phyloP scores from a whole-genome alignment of 2,329 filamentous ascomycete genomes.

The Trichoderma pleuroti region DNA sequence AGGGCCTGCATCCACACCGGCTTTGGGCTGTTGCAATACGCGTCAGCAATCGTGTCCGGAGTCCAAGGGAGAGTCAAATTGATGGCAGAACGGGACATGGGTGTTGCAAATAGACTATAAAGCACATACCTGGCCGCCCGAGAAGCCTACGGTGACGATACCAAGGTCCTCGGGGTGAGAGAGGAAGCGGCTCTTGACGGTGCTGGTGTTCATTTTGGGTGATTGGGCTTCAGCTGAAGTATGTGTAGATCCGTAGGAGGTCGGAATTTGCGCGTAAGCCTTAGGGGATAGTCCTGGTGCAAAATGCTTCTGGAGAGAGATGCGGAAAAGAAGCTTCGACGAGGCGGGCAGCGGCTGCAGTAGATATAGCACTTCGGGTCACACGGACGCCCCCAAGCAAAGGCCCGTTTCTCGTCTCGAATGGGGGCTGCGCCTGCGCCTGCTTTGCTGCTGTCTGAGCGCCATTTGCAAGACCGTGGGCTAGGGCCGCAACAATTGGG shows the following conservation, averaged over 20 bases:
- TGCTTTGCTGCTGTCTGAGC: slow-evolving; percentile 13
- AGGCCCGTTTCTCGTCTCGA: not conserved
- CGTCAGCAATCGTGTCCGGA: not conserved
- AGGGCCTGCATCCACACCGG: slow-evolving; percentile 87
- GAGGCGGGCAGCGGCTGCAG: slow-evolving; percentile 6
- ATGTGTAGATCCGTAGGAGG: not conserved
- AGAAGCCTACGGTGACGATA: slow-evolving; percentile 92
- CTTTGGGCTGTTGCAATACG: slow-evolving; percentile 63
- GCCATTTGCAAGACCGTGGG: slow-evolving; percentile 6
- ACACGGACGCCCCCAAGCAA: slow-evolving; percentile 8
- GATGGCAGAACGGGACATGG: not conserved
- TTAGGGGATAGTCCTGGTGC: not conserved
- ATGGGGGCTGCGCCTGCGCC: slow-evolving; percentile 9
- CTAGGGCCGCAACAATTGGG: slow-evolving; percentile 13
- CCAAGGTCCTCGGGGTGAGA: slow-evolving; percentile 75
- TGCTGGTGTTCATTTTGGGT: slow-evolving; percentile 48
- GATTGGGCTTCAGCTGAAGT: not conserved
- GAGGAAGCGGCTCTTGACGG: slow-evolving; percentile 70
- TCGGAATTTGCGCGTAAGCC: not conserved
- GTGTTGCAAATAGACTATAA: not conserved
- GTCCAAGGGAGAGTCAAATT: not conserved
- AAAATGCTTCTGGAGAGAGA: not conserved
- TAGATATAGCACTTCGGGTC: slow-evolving; percentile 7
- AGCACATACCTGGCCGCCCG: slow-evolving; percentile 78
- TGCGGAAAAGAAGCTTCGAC: not conserved